Base-by-base conservation (phyloP, 2,329 filamentous ascomycete genomes). In the Pseudogymnoascus sp. region DNA sequence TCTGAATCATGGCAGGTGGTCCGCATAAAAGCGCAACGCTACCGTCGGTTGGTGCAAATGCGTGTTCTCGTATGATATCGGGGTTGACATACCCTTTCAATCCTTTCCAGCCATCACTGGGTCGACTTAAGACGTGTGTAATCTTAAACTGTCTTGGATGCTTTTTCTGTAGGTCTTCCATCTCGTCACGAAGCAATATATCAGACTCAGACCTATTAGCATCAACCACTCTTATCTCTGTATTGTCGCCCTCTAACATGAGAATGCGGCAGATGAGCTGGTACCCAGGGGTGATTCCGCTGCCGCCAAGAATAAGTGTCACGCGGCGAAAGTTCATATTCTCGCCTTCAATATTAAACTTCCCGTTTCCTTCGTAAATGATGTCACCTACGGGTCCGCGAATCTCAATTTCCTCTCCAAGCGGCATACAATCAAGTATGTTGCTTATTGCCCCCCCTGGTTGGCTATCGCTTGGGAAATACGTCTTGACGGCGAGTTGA, bases 401-500 rank as follows among this genome's bases (percentile, higher is more conserved):
- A 33, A 82, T 74, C 64, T 83, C 80, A 30, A 82, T 71, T 61
- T 78, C 74, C 64, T 80, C 76, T 15, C 77, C 76, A 1, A 77
- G 65, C 0, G 74, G 74, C 60, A 82, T 75, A 65, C 73, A 78
- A 67, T 82, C 77, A 2, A 82, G 75, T 58, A 82, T 77, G 62
- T 81, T 81, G 41, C 73, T 77, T 70, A 83, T 75, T 8, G 80
- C 79, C n/a, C 80, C 79, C 12, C 80, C 80, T 1, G 80, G 79
- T 64, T 81, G 77, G 2, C 71, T 69, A 0, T 71, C 64, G 37
- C 71, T 74, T 0, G 80, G 78, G 61, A 78, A 79, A 66, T 82
- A 82, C 0, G 78, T 81, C 64, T 82, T 81, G 37, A 81, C 73
- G 0, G 76, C 75, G 2, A 81, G 71, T 15, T 81, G 73, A 64